Percentiles rank a stretch among this genome's conserved stretches.
These are phyloP conservation scores for Arachis monticola DNA, from an alignment of 331 rosid species.

Conservation along the genomic window DNA sequence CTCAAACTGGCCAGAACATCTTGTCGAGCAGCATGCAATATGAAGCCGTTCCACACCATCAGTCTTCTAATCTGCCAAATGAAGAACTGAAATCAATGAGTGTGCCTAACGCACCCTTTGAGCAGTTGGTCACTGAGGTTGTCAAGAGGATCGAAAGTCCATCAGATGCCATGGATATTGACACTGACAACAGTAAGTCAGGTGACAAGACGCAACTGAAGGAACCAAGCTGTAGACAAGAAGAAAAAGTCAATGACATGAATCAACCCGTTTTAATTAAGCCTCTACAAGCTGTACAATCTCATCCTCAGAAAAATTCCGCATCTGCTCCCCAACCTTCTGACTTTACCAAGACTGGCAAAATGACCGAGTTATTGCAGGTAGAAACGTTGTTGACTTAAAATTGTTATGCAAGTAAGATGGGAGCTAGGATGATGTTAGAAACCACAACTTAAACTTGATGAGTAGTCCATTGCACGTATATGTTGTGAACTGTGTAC, in stretches of 20 bases:
- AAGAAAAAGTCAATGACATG: slow-evolving; percentile 45
- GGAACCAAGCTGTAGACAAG: slow-evolving; percentile 35
- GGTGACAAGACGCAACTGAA: slow-evolving; percentile 28
- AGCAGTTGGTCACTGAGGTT: slow-evolving; percentile 45
- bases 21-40: slow-evolving; percentile 35
- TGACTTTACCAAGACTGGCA: slow-evolving; percentile 52
- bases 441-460: neutral
- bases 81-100: slow-evolving; percentile 29
- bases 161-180: slow-evolving; percentile 37
- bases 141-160: slow-evolving; percentile 42
- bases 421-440: neutral
- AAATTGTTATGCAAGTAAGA: neutral
- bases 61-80: slow-evolving; percentile 27
- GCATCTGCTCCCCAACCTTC: slow-evolving; percentile 44
- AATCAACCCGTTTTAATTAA: slow-evolving; percentile 57
- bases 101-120: slow-evolving; percentile 31
- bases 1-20: slow-evolving; percentile 42
- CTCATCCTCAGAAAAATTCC: slow-evolving; percentile 38
- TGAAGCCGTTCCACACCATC: slow-evolving; percentile 26
- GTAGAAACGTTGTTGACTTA: slow-evolving; percentile 51
- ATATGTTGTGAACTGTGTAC: slow-evolving; percentile 12
- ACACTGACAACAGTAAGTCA: slow-evolving; percentile 41
- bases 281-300: slow-evolving; percentile 68
- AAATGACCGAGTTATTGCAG: slow-evolving; percentile 80
- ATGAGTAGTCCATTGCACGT: slow-evolving; percentile 15